Conservation (phyloP, 2,329 filamentous ascomycete genomes). For the Lecanosticta acicola region DNA sequence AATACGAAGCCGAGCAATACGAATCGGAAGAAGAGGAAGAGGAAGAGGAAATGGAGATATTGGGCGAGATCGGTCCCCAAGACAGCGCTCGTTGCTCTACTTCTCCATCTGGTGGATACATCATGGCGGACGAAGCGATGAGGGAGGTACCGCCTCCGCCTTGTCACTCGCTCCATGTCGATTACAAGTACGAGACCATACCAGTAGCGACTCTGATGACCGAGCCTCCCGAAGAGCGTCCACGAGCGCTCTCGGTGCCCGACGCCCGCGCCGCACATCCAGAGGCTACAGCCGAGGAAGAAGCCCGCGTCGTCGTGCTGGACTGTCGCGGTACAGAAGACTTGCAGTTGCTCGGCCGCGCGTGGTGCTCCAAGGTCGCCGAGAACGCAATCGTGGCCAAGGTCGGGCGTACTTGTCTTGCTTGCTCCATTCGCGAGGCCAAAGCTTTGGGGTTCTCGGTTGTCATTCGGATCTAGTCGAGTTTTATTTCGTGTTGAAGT, state of each 20-base stretch:
- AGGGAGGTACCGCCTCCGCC: too few relatives aligned
- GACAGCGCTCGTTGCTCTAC: conserved; percentile 1
- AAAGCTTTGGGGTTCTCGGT: conserved; percentile 64
- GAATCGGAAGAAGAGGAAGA: not conserved
- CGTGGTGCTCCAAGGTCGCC: conserved; percentile 67
- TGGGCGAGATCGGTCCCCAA: not conserved
- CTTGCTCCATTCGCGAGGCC: conserved; percentile 70
- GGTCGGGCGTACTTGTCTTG: conserved; percentile 61
- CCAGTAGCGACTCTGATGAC: conserved; percentile 28
- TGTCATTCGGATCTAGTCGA: conserved; percentile 47
- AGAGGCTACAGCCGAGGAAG: not conserved
- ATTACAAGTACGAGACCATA: conserved; percentile 35
- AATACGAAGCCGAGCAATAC: not conserved
- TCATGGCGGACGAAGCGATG: conserved; percentile 1
- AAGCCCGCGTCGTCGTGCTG: conserved; percentile 28
- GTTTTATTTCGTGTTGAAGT: too few relatives aligned
- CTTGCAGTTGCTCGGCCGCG: conserved; percentile 64
- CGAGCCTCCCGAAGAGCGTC: conserved; percentile 1
- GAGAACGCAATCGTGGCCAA: conserved; percentile 69
- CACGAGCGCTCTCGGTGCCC: not conserved
- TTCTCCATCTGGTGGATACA: not conserved
- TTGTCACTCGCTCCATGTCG: conserved; percentile 38
- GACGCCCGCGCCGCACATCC: not conserved
- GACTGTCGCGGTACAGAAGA: conserved; percentile 55
- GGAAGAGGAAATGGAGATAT: not conserved